Percentiles rank a stretch among this genome's conserved stretches.
Conservation (phyloP, 306 rosid species). For the Arachis hypogaea region DNA sequence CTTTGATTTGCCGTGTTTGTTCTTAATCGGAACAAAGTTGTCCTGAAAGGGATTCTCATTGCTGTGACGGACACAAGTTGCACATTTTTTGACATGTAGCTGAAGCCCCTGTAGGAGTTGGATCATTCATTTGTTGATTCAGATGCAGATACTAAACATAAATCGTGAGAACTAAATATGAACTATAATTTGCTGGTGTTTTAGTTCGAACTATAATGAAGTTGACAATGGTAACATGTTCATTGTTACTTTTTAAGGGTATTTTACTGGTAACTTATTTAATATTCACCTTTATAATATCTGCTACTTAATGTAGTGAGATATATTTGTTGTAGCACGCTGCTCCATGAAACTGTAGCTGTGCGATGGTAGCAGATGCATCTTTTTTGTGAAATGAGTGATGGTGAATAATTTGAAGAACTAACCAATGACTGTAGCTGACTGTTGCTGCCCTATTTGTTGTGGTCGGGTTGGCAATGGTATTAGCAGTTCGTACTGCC, state of each 20-base stretch:
- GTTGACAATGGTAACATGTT: conserved; percentile 49
- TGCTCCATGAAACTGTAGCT: conserved; percentile 52
- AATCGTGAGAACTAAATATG: conserved; percentile 42
- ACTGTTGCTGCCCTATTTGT: conserved; percentile 56
- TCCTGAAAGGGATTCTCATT: conserved; percentile 46
- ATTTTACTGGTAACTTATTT: conserved; percentile 36
- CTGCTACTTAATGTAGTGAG: conserved; percentile 63
- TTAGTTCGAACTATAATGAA: conserved; percentile 39
- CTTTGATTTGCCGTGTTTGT: conserved; percentile 47
- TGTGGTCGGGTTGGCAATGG: conserved; percentile 54
- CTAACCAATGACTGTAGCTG: conserved; percentile 52
- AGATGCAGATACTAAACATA: conserved; percentile 47
- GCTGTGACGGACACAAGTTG: conserved; percentile 59
- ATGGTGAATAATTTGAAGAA: conserved; percentile 54
- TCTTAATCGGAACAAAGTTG: conserved; percentile 28
- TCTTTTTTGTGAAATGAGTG: conserved; percentile 48
- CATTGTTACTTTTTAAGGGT: conserved; percentile 40
- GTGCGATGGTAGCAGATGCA: conserved; percentile 64
- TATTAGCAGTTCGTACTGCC: conserved; percentile 41
- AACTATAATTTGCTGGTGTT: conserved; percentile 46
- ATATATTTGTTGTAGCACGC: conserved; percentile 50
- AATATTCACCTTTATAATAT: conserved; percentile 43
- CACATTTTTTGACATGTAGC: conserved; percentile 53
- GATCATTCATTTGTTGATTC: conserved; percentile 49
- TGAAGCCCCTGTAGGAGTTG: conserved; percentile 53